Base-by-base conservation (phyloP, 2,329 filamentous ascomycete genomes). In the Calonectria fujianensis region DNA sequence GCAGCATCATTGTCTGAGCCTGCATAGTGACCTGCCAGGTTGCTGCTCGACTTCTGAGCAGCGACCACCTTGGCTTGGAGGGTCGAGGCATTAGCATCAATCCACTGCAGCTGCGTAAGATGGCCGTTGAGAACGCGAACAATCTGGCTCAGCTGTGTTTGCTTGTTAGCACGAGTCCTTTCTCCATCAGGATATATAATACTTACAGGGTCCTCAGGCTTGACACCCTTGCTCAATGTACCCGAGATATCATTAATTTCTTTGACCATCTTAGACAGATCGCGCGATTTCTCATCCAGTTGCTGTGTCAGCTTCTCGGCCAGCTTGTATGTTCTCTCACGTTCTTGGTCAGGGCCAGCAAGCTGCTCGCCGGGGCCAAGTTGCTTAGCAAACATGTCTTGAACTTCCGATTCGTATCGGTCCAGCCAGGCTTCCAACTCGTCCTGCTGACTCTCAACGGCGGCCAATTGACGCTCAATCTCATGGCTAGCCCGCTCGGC, bases 221-320 rank as follows among this genome's bases (percentile, higher is more conserved):
- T 97, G 85, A 91, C 94, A 73, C 94, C 95, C 90, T 97, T 98
- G 89, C 93, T 96, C 78, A 99, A 88, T 31, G 93, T 95, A 70
- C 94, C 91, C n/a, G 95, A 97, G 76, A 97, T 96, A 79, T 93
- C 92, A 84, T 99, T 99, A 83, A 99, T 98, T 86, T 98, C 97
- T 83, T 98, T 96, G 80, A 99, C 98, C 96, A 99, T 98, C 86
- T 95, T 96, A 63, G 92, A 93, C 76, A 99, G 89, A 83, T 98
- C 96, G 83, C 95, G 95, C 82, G 95, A 96, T 92, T 98, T 97
- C 80, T 98, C 96, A 73, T 98, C 96, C 77, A 99, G 89, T 78
- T 95, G 93, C 83, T 98, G 95, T 14, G 95, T 95, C 77, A 98
- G 90, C 85, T 95, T 97, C 89, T 99, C 97, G 2, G 97, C 97